Base-by-base conservation (phyloP, 164 flowering plant species). In the Paratinospora sagittata region DNA sequence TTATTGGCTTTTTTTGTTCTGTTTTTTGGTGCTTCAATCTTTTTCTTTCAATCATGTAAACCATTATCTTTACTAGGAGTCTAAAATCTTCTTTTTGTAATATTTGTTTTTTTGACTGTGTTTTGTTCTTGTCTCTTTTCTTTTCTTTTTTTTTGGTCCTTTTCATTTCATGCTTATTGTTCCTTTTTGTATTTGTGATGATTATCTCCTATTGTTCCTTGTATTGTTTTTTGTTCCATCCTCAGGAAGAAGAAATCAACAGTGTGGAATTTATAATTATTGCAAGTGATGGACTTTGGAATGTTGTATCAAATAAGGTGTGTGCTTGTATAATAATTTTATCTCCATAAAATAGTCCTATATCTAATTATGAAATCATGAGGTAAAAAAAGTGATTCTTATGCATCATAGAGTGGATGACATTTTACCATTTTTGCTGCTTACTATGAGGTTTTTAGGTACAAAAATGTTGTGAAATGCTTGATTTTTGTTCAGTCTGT, bases 241-340 rank as follows among this genome's bases (percentile, higher is more conserved):
- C 63, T 23, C 66, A 91, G 97, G 97, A 88, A 78, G 92, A 88
- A 85, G 89, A 88, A 70, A 81, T 91, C 74, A 85, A 82, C 68
- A 85, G 77, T 65, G 82, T 91, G 1, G 97, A 91, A 24, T 89
- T 91, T 68, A 79, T 91, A 57, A 87, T 91, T 64, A 79, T 91
- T 73, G 97, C 97, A 39, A 91, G 94, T 75, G 97, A 91, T 83
- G 97, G 97, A 74, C 90, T 91, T 61, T 91, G 97, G 97, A 87
- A 91, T 85, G 94, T 89, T 64, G 64, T 91, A 47, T 86, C 97
- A 67, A 91, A 91, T 80, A 69, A 81, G 87, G 97, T 85, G 64
- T 72, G 77, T 69, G 23, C 1, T 71, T 63, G 0, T 43, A 9
- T 9, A 11, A 19, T 33, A 2, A 11, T n/a, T 16, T 5, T 10